Evolutionary conservation across 2,329 filamentous ascomycete genomes (phyloP).

Genomic region (Talaromyces sp.): DNA sequence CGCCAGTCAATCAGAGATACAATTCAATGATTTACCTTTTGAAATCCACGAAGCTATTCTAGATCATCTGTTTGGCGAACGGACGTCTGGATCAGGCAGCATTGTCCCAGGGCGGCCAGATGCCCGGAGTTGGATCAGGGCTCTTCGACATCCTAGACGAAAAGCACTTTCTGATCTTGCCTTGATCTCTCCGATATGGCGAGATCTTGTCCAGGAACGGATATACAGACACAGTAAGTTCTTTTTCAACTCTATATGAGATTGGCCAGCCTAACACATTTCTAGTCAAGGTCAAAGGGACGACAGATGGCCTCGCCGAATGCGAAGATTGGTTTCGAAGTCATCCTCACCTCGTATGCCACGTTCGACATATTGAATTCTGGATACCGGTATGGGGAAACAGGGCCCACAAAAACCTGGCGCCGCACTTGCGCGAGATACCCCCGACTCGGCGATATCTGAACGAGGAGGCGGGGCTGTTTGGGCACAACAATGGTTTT

Average conservation of each 20-base stretch:
- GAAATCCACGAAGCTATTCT: conserved; percentile 72
- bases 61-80: conserved; percentile 69
- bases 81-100: conserved; percentile 60
- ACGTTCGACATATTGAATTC: conserved; percentile 71
- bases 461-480: conserved; percentile 27
- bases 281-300: conserved; percentile 68
- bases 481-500: conserved; percentile 18
- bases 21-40: conserved; percentile 55
- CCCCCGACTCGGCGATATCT: conserved; percentile 29
- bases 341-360: conserved; percentile 59
- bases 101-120: conserved; percentile 54
- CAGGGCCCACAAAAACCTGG: conserved; percentile 52
- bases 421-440: conserved; percentile 32
- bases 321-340: conserved; percentile 61
- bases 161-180: conserved; percentile 67
- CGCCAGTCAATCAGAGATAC: conserved; percentile 23
- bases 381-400: conserved; percentile 73
- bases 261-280: not conserved
- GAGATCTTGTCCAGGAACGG: conserved; percentile 66
- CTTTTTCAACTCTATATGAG: not conserved
- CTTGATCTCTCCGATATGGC: conserved; percentile 61
- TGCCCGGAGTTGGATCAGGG: conserved; percentile 62
- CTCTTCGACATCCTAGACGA: conserved; percentile 64
- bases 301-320: conserved; percentile 59
- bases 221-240: conserved; percentile 65